A percentile compares a stretch with the other conserved stretches of the same genome.
Conservation (phyloP, 805 yeast species). For the Starmera quercuum region DNA sequence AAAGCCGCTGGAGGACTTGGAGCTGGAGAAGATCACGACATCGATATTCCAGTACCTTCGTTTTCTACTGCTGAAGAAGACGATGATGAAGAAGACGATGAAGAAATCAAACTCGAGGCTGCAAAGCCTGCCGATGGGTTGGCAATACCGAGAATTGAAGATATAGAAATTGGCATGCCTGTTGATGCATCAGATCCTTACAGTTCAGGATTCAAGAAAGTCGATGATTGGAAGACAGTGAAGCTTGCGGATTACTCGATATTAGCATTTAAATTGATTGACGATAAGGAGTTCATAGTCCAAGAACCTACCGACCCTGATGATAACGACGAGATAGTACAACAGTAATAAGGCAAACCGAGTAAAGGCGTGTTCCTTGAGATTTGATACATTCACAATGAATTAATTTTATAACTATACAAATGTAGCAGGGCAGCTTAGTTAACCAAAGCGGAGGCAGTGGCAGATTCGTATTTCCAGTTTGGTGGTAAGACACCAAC, state of each 20-base stretch:
- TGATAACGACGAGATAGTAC: too few relatives aligned
- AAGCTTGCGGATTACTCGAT: conserved; percentile 9
- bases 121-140: conserved; percentile 3
- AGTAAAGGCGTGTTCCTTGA: too few relatives aligned
- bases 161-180: conserved; percentile 13
- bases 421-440: too few relatives aligned
- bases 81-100: conserved; percentile 13
- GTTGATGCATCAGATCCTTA: conserved; percentile 12
- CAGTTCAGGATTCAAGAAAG: conserved; percentile 13
- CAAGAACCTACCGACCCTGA: conserved; percentile 4
- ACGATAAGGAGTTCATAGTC: conserved; percentile 9
- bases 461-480: conserved; percentile 99
- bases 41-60: conserved; percentile 32
- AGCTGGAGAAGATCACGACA: conserved; percentile 18
- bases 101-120: conserved; percentile 6
- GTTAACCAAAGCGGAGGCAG: conserved; percentile 99
- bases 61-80: conserved; percentile 23
- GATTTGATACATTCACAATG: too few relatives aligned
- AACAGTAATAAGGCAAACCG: too few relatives aligned
- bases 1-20: conserved; percentile 41
- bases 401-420: too few relatives aligned
- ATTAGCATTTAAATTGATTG: conserved; percentile 14
- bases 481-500: conserved; percentile 98
- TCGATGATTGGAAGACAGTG: conserved; percentile 7
- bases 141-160: conserved; percentile 6